Conservation (phyloP, 2,329 filamentous ascomycete species). For the Alternaria angustiovoidea region DNA sequence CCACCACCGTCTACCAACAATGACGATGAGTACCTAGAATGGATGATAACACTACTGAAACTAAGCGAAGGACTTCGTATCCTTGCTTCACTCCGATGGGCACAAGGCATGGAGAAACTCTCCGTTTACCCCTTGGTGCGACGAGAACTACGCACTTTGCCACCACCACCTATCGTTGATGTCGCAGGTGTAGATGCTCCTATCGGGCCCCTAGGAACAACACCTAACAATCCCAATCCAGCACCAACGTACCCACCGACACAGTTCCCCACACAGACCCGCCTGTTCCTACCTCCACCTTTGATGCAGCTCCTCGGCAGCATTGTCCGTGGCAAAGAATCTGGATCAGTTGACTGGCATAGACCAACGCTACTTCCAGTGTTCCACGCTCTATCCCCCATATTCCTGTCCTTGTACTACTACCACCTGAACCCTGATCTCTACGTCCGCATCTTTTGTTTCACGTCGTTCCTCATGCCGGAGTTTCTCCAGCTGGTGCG, state of each 20-base stretch:
- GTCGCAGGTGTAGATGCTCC: slow-evolving; percentile 12
- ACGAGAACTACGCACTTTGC: slow-evolving; percentile 38
- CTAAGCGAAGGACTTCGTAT: slow-evolving; percentile 45
- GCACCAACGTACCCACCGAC: slow-evolving; percentile 30
- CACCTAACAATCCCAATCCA: slow-evolving; percentile 37
- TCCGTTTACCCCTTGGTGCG: slow-evolving; percentile 39
- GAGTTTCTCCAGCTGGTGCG: slow-evolving; percentile 38
- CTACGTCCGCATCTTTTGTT: slow-evolving; percentile 39
- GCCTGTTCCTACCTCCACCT: slow-evolving; percentile 41
- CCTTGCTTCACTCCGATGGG: slow-evolving; percentile 41
- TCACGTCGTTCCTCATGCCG: slow-evolving; percentile 41
- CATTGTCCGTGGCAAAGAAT: slow-evolving; percentile 19
- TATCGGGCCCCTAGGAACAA: slow-evolving; percentile 22
- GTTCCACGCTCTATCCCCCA: slow-evolving; percentile 42
- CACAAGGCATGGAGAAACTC: slow-evolving; percentile 43
- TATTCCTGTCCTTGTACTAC: slow-evolving; percentile 46
- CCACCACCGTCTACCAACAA: slow-evolving; percentile 19
- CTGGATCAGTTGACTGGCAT: slow-evolving; percentile 31
- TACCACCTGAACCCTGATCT: slow-evolving; percentile 40
- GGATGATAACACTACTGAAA: slow-evolving; percentile 35
- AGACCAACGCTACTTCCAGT: slow-evolving; percentile 31
- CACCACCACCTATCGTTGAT: slow-evolving; percentile 35
- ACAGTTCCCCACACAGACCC: slow-evolving; percentile 10
- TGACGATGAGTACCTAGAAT: slow-evolving; percentile 27
- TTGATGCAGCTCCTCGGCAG: slow-evolving; percentile 34